Percentiles rank a stretch among this genome's conserved stretches.
These are phyloP conservation scores for Cercospora zeina DNA, from an alignment of 2,329 filamentous ascomycete genomes.

Conservation along the genomic window DNA sequence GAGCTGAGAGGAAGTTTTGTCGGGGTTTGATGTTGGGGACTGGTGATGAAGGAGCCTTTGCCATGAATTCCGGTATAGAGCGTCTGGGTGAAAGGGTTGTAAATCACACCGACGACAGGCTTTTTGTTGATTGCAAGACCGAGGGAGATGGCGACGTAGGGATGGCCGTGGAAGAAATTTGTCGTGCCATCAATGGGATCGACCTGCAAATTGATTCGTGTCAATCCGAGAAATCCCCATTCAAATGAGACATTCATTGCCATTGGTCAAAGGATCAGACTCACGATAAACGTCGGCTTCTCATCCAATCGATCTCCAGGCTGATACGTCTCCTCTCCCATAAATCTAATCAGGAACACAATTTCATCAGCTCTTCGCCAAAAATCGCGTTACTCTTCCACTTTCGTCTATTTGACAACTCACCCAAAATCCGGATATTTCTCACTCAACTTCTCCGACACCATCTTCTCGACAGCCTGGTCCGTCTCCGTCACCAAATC, in stretches of 20 bases:
- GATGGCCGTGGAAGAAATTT: slow-evolving; percentile 77
- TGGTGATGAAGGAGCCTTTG: slow-evolving; percentile 59
- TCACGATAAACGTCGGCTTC: slow-evolving; percentile 72
- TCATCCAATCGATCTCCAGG: slow-evolving; percentile 63
- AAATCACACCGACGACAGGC: slow-evolving; percentile 72
- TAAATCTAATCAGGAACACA: slow-evolving; percentile 52
- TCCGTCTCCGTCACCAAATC: slow-evolving; percentile 66
- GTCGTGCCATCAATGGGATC: slow-evolving; percentile 82
- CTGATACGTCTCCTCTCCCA: slow-evolving; percentile 75
- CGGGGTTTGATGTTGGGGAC: slow-evolving; percentile 36
- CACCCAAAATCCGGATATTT: slow-evolving; percentile 58
- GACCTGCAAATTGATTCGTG: not conserved
- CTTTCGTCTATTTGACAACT: slow-evolving; percentile 18
- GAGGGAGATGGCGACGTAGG: slow-evolving; percentile 73
- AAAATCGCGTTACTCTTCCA: not conserved
- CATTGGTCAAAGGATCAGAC: not conserved
- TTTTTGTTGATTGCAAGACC: slow-evolving; percentile 64
- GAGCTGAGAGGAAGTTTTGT: slow-evolving; percentile 50
- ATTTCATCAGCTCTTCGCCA: not conserved
- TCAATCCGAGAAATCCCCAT: not conserved
- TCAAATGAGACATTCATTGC: not conserved
- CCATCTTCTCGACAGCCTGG: slow-evolving; percentile 60
- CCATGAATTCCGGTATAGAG: slow-evolving; percentile 70
- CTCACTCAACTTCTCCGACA: slow-evolving; percentile 52
- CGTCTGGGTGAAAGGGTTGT: slow-evolving; percentile 72